A percentile compares a stretch with the other conserved stretches of the same genome.
Evolutionary conservation across 306 rosid species (phyloP).

Genomic region (Acmispon strigosus): DNA sequence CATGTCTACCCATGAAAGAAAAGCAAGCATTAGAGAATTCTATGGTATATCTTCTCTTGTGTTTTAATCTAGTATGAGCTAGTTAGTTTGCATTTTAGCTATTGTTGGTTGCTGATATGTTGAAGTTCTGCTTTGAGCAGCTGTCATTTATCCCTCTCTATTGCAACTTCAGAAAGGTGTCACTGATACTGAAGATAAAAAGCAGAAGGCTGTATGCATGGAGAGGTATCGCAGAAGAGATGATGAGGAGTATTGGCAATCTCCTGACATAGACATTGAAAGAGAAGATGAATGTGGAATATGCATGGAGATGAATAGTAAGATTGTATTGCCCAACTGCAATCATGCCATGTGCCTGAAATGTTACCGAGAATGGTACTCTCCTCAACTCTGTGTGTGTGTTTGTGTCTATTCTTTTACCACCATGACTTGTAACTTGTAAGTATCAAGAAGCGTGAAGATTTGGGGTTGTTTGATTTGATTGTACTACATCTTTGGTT

Average conservation of each 20-base stretch:
- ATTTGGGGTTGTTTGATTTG: neutral
- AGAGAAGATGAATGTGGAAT: slow-evolving; percentile 98
- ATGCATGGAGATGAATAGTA: slow-evolving; percentile 86
- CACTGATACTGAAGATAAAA: slow-evolving; percentile 71
- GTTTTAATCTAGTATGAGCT: neutral
- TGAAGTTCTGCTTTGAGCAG: slow-evolving; percentile 39
- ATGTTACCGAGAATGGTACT: slow-evolving; percentile 94
- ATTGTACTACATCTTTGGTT: neutral
- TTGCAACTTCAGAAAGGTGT: slow-evolving; percentile 87
- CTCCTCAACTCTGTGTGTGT: neutral
- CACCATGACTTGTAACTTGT: neutral
- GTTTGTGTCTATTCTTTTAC: neutral
- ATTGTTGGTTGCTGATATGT: slow-evolving; percentile 13
- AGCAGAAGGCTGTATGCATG: slow-evolving; percentile 81
- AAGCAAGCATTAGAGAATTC: slow-evolving; percentile 94
- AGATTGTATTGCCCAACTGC: slow-evolving; percentile 90
- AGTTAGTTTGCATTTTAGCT: slow-evolving; percentile 2
- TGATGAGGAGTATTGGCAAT: slow-evolving; percentile 50
- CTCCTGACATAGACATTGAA: slow-evolving; percentile 70
- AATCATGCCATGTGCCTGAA: slow-evolving; percentile 93
- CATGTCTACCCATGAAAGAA: slow-evolving; percentile 93
- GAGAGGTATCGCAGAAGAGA: slow-evolving; percentile 90
- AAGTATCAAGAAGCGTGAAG: neutral
- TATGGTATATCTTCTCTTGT: slow-evolving; percentile 54
- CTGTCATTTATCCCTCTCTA: slow-evolving; percentile 80